Evolutionary conservation across 495 filamentous ascomycete species (phyloP).

Genomic region (Xylaria telfairii): DNA sequence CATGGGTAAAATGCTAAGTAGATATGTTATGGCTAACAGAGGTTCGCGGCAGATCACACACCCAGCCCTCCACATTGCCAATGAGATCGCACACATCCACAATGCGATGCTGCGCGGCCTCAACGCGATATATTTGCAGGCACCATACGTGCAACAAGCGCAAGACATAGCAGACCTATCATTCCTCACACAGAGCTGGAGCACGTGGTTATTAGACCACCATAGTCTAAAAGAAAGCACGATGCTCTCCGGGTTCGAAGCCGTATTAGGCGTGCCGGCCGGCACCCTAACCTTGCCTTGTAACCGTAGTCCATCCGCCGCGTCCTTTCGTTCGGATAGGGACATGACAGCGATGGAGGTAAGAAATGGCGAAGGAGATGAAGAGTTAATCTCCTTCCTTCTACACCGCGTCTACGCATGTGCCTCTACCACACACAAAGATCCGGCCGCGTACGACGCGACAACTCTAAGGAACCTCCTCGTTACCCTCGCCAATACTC

Average conservation of each 20-base stretch:
- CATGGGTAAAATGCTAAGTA: neutral
- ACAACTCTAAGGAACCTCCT: constrained; percentile 22
- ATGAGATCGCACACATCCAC: constrained; percentile 53
- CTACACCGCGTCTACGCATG: constrained; percentile 25
- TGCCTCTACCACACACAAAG: constrained; percentile 20
- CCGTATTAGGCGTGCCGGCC: constrained; percentile 25
- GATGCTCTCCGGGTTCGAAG: constrained; percentile 44
- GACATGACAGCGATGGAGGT: neutral
- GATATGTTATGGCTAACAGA: neutral
- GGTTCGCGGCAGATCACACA: constrained; percentile 37
- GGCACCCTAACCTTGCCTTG: constrained; percentile 1
- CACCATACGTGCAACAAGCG: constrained; percentile 42
- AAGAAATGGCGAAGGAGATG: neutral
- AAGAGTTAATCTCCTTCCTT: constrained; percentile 18
- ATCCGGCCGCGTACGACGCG: constrained; percentile 25
- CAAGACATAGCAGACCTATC: constrained; percentile 47
- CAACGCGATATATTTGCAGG: constrained; percentile 58
- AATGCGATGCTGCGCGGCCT: constrained; percentile 56
- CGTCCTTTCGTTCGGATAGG: neutral
- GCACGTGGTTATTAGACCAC: constrained; percentile 39
- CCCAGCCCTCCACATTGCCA: constrained; percentile 42
- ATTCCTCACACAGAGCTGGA: constrained; percentile 45
- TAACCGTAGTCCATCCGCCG: neutral
- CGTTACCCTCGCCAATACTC: constrained; percentile 23
- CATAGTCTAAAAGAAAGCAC: constrained; percentile 41